phyloP scores from a whole-genome alignment of 352 stramenopile genomes.

The Lagenidium sp. region DNA sequence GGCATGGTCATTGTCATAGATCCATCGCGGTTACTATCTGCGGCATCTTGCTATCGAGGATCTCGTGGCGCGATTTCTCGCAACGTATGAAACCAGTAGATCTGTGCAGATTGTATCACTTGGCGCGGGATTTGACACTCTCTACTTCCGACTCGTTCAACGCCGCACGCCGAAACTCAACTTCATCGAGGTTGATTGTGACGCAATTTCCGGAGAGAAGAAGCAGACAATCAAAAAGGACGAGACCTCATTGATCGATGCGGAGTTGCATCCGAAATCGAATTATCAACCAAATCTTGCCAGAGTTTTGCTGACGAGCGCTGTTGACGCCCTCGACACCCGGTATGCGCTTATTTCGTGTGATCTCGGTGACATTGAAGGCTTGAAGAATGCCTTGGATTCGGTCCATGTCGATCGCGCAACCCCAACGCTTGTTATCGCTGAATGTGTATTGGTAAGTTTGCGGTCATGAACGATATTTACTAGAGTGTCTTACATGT shows the following conservation, averaged over 20 bases:
- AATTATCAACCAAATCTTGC: no score
- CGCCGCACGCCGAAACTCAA: slow-evolving; percentile 9
- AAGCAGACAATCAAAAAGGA: no score
- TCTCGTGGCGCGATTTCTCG: slow-evolving; percentile 47
- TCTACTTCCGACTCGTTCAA: slow-evolving; percentile 54
- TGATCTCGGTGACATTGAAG: slow-evolving; percentile 40
- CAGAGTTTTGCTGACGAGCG: no score
- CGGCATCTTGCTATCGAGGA: slow-evolving; percentile 44
- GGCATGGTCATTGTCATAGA: no score
- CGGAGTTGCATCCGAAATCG: slow-evolving; percentile 22
- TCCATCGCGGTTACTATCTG: slow-evolving; percentile 73
- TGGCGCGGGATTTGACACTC: slow-evolving; percentile 62
- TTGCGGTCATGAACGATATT: neutral
- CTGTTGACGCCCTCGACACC: no score
- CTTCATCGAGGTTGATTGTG: slow-evolving; percentile 58
- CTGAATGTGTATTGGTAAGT: slow-evolving; percentile 65
- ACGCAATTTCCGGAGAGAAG: slow-evolving; percentile 42
- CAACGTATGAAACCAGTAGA: neutral
- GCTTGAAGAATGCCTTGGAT: slow-evolving; percentile 19
- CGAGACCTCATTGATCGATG: no score
- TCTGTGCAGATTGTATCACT: slow-evolving; percentile 57
- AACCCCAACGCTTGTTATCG: slow-evolving; percentile 45
- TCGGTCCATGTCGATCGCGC: slow-evolving; percentile 19
- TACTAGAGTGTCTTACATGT: no score
- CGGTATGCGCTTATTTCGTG: slow-evolving; percentile 40